phyloP scores from a whole-genome alignment of 2,329 filamentous ascomycete species.

The Calonectria pauciramosa region DNA sequence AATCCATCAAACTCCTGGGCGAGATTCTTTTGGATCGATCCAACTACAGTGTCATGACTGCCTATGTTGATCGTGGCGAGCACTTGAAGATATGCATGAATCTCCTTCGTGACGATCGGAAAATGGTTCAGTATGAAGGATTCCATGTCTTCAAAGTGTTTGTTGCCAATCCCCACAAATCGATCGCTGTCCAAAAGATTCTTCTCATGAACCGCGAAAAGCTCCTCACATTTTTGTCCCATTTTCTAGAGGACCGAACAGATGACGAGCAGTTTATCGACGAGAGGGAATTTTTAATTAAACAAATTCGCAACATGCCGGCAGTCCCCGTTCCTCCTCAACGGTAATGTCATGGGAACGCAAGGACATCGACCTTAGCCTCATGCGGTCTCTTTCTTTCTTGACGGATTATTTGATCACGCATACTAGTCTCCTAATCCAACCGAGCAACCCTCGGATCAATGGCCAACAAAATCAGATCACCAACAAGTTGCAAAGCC shows the following conservation, averaged over 20 bases:
- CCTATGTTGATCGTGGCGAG: slow-evolving; percentile 94
- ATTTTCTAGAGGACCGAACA: slow-evolving; percentile 93
- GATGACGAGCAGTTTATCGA: slow-evolving; percentile 99
- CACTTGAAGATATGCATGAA: slow-evolving; percentile 99
- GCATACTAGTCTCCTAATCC: neutral
- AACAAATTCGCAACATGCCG: slow-evolving; percentile 85
- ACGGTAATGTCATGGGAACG: slow-evolving; percentile 48
- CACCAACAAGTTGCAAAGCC: neutral
- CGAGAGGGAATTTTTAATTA: slow-evolving; percentile 96
- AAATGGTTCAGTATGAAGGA: slow-evolving; percentile 99
- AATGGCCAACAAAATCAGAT: neutral
- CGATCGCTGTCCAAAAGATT: slow-evolving; percentile 94
- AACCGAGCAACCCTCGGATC: neutral
- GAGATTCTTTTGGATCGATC: slow-evolving; percentile 95
- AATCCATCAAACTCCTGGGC: slow-evolving; percentile 96
- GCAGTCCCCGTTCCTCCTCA: slow-evolving; percentile 67
- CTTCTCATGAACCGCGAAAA: slow-evolving; percentile 96
- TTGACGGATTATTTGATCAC: neutral
- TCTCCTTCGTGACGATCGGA: slow-evolving; percentile 91
- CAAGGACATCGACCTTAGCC: neutral
- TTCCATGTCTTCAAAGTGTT: slow-evolving; percentile 99
- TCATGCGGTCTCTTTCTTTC: neutral
- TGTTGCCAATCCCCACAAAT: slow-evolving; percentile 98
- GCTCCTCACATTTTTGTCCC: slow-evolving; percentile 87
- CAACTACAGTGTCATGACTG: slow-evolving; percentile 98